Evolutionary conservation across 768 basidiomycete species (phyloP).

Genomic region (Rickenella mellea): DNA sequence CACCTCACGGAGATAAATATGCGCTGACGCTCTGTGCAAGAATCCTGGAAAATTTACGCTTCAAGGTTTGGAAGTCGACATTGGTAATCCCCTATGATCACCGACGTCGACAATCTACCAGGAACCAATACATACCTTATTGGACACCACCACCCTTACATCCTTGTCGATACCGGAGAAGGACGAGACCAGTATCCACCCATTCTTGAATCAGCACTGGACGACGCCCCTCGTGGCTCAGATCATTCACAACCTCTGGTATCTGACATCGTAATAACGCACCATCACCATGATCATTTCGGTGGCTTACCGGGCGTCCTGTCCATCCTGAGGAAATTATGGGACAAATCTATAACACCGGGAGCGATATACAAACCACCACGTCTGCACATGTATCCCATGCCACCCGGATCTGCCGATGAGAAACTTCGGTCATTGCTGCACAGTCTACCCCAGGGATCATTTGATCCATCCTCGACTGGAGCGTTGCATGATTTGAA

Average conservation of each 20-base stretch:
- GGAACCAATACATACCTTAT: conserved; percentile 89
- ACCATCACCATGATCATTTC: conserved; percentile 84
- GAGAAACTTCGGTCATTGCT: conserved; percentile 31
- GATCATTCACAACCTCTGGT: conserved; percentile 35
- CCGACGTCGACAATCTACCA: conserved; percentile 14
- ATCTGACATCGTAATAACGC: conserved; percentile 87
- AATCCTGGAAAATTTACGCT: conserved; percentile 87
- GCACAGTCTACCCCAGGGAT: conserved; percentile 29
- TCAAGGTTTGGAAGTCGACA: conserved; percentile 42
- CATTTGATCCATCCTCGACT: conserved; percentile 33
- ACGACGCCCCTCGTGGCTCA: conserved; percentile 18
- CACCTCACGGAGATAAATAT: not conserved
- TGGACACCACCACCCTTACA: conserved; percentile 59
- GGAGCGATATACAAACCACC: conserved; percentile 49
- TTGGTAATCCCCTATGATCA: not conserved
- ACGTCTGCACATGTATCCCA: conserved; percentile 65
- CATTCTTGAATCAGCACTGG: conserved; percentile 53
- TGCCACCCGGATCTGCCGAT: conserved; percentile 19
- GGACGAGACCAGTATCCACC: conserved; percentile 61
- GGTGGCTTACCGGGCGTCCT: conserved; percentile 70
- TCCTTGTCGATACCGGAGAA: conserved; percentile 79
- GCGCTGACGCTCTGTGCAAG: conserved; percentile 24
- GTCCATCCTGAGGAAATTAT: conserved; percentile 49
- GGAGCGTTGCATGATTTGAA: conserved; percentile 49
- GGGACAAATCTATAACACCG: conserved; percentile 39